Evolutionary conservation across 768 basidiomycete species (phyloP).

Genomic region (Leccinum truebloodii): DNA sequence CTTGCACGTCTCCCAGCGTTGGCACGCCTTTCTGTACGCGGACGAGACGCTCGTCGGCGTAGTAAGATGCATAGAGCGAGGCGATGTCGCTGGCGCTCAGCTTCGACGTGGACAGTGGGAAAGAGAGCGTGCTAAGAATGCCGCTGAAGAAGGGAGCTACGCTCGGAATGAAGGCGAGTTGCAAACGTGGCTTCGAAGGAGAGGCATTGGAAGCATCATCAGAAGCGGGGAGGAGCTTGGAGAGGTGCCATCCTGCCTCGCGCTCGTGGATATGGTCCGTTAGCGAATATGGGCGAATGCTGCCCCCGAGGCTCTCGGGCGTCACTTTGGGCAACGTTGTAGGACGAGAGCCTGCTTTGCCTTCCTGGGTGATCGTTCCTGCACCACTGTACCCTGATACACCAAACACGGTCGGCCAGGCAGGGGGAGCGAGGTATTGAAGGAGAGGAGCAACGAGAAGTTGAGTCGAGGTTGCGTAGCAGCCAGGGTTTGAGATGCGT

Average conservation of each 20-base stretch:
- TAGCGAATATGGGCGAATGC: constrained; percentile 81
- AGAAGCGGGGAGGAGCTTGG: constrained; percentile 46
- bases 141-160: constrained; percentile 97
- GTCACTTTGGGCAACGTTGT: constrained; percentile 81
- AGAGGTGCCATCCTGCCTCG: constrained; percentile 86
- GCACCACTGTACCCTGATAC: constrained; percentile 95
- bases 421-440: constrained; percentile 55
- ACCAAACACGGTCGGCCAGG: constrained; percentile 85
- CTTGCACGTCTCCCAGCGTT: constrained; percentile 70
- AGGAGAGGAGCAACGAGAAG: constrained; percentile 90
- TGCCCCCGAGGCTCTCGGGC: constrained; percentile 71
- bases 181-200: constrained; percentile 33
- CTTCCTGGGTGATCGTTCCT: constrained; percentile 74
- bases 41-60: constrained; percentile 73
- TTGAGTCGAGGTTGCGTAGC: constrained; percentile 93
- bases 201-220: not conserved
- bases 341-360: constrained; percentile 63
- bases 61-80: constrained; percentile 75
- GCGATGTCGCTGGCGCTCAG: constrained; percentile 73
- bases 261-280: constrained; percentile 99
- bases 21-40: constrained; percentile 69
- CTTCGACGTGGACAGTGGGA: constrained; percentile 64
- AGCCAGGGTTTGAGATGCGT: constrained; percentile 96
- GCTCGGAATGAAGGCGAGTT: constrained; percentile 82
- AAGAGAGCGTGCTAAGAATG: constrained; percentile 83